Conservation (phyloP, 163 green algal species). For the Trebouxia gelatinosa region DNA sequence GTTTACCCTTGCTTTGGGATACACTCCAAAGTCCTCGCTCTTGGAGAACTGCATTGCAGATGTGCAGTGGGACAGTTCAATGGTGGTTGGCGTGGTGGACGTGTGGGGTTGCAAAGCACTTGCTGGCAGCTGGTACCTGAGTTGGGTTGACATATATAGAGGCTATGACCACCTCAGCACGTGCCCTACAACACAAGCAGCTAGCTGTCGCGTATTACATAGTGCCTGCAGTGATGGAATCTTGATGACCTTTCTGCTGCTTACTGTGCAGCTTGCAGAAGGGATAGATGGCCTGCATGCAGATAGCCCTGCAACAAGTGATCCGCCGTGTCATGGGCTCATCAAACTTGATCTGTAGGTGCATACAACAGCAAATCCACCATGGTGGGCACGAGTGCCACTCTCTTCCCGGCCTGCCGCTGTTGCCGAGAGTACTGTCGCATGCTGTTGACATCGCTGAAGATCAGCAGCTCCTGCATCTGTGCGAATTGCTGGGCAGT, state of each 20-base stretch:
- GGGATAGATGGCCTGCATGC: slow-evolving; percentile 91
- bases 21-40: slow-evolving; percentile 92
- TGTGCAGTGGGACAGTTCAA: background rate
- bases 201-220: background rate
- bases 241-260: background rate
- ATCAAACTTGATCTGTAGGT: background rate
- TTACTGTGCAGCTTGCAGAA: slow-evolving; percentile 76
- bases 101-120: background rate
- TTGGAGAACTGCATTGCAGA: slow-evolving; percentile 65
- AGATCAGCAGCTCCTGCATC: slow-evolving; percentile 22
- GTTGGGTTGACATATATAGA: slow-evolving; percentile 98
- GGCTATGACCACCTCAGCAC: slow-evolving; percentile 82
- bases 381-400: slow-evolving; percentile 93
- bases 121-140: slow-evolving; percentile 55
- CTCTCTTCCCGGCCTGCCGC: slow-evolving; percentile 56
- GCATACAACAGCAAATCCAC: slow-evolving; percentile 43
- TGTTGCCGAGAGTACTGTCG: slow-evolving; percentile 63
- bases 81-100: slow-evolving; percentile 19
- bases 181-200: slow-evolving; percentile 50
- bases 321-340: background rate
- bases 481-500: background rate
- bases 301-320: slow-evolving; percentile 78
- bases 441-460: slow-evolving; percentile 58
- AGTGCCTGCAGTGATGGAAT: background rate
- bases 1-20: slow-evolving; percentile 73